These are phyloP conservation scores for Spiraea crenata DNA, from an alignment of 331 rosid genomes.

Conservation along the genomic window DNA sequence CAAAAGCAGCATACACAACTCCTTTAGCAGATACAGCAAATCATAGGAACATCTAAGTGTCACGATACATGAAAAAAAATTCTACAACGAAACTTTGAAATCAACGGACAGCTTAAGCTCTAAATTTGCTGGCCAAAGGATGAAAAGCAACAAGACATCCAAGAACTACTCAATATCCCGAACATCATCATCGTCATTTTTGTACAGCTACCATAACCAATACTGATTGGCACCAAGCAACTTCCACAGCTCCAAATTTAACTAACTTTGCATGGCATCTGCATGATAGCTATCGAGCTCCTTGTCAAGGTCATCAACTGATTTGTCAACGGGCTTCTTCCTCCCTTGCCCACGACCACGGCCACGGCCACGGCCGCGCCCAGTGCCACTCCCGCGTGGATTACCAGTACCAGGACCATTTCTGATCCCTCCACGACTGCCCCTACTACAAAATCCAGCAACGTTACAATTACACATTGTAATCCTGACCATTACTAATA, in stretches of 20 bases:
- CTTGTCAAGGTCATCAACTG: slow-evolving; percentile 77
- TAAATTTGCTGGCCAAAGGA: slow-evolving; percentile 7
- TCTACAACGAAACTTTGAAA: neutral
- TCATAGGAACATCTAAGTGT: neutral
- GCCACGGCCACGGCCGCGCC: slow-evolving; percentile 16
- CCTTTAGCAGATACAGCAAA: neutral
- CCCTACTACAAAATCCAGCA: slow-evolving; percentile 32
- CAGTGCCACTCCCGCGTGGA: slow-evolving; percentile 23
- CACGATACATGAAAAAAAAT: neutral
- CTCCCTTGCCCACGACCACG: slow-evolving; percentile 50
- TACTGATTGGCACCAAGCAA: slow-evolving; percentile 6
- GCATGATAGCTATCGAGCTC: slow-evolving; percentile 81
- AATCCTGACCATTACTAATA: neutral
- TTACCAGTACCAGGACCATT: slow-evolving; percentile 34
- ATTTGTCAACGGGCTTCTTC: slow-evolving; percentile 64
- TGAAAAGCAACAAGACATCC: slow-evolving; percentile 7
- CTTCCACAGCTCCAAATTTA: slow-evolving; percentile 12
- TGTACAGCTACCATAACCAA: slow-evolving; percentile 49
- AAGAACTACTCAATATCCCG: neutral
- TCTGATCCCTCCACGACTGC: slow-evolving; percentile 45
- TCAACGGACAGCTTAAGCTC: slow-evolving; percentile 9
- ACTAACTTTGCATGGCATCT: slow-evolving; percentile 54
- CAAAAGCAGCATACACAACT: neutral
- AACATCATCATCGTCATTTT: slow-evolving; percentile 20
- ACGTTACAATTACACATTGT: neutral